Base-by-base conservation (phyloP, 305 asterid species). In the Fraxinus angustifolia region DNA sequence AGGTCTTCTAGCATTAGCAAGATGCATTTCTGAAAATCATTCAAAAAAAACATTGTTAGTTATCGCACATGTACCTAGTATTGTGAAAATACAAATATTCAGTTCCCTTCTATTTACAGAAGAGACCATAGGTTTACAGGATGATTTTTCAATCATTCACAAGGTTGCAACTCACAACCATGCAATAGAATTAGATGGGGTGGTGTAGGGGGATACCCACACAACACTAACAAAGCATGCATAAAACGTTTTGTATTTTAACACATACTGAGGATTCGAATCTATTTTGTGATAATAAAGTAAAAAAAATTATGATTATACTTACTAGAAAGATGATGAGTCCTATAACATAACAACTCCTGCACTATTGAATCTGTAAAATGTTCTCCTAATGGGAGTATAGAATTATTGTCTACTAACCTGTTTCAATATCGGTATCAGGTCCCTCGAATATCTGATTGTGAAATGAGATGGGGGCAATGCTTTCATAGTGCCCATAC, bases 401-500 rank as follows among this genome's bases (percentile, higher is more conserved):
- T 72, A 31, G 30, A 75, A 67, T 28, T 48, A 84, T 26, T 33
- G 73, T 75, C 60, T 62, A 86, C 85, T 23, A 56, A 94, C 99
- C 99, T 83, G 94, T 96, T 90, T 96, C 98, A 76, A 93, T 87
- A 86, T 96, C 98, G 26, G 99, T 96, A 86, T 96, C 98, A 28
- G 97, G 99, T 80, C 97, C 97, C 89, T 96, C 99, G 70, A 87
- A 94, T 83, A 94, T 90, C 87, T 96, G 99, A 86, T 86, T 93
- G 65, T 90, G 93, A 88, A 96, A 93, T 40, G 91, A 80, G 80
- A 87, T 50, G 3, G 97, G 89, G 72, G 93, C 97, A 79, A 88
- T 36, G 80, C 93, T 93, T 68, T 96, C 98, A 83, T 96, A 96
- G 85, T 90, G 98, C 70, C 99, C 99, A 81, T 96, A 96, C 91